Conservation (phyloP, 306 rosid species). For the Acacia confusa region DNA sequence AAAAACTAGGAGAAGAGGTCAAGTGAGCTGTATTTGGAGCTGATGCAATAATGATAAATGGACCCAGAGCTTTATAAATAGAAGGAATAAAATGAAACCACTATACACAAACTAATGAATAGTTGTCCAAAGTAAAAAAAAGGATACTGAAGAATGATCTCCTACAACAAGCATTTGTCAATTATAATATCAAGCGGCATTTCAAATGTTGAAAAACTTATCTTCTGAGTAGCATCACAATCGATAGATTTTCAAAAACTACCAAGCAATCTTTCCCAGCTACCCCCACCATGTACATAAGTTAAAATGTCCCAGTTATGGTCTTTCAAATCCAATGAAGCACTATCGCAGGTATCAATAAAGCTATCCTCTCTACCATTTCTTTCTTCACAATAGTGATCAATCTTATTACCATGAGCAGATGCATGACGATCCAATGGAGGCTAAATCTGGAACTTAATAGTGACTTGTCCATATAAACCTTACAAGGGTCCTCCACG, state of each 20-base stretch:
- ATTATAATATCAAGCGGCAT: constrained; percentile 85
- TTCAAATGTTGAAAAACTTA: constrained; percentile 50
- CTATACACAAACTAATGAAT: constrained; percentile 17
- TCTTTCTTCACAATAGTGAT: constrained; percentile 35
- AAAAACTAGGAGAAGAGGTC: background rate
- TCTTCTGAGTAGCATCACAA: constrained; percentile 43
- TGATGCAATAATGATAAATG: constrained; percentile 1
- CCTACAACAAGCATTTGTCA: constrained; percentile 89
- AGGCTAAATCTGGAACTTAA: constrained; percentile 35
- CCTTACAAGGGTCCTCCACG: constrained; percentile 80
- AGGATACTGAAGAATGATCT: constrained; percentile 95
- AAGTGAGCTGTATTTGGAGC: background rate
- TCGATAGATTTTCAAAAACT: constrained; percentile 36
- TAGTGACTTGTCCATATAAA: constrained; percentile 44
- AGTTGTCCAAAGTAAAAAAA: constrained; percentile 25
- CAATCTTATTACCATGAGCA: constrained; percentile 35
- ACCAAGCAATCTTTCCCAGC: constrained; percentile 83
- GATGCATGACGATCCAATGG: constrained; percentile 37
- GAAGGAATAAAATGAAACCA: constrained; percentile 14
- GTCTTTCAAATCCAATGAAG: constrained; percentile 41
- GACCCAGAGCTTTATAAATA: constrained; percentile 10
- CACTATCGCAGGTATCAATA: constrained; percentile 38
- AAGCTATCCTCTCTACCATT: constrained; percentile 36
- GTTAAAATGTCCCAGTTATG: constrained; percentile 33
- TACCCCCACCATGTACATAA: constrained; percentile 74